Evolutionary conservation across 805 yeast species (phyloP), one percentile per base, ranked within the genome.

Genomic region (Novakomyces olei): DNA sequence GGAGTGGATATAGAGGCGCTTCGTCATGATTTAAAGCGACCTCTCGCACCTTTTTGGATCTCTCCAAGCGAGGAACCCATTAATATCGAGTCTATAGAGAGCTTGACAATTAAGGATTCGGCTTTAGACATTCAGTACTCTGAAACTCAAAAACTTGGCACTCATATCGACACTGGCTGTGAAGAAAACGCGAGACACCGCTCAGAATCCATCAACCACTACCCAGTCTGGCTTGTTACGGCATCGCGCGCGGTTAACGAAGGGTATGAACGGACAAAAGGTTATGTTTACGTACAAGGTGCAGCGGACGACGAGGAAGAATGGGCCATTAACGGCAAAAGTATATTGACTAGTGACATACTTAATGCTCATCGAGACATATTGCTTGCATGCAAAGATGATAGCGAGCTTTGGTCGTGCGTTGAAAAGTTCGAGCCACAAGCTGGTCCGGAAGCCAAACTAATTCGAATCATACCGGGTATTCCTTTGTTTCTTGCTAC

Each of bases 271-370:
- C 53, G 53, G 30, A 42, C 60, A 30, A 37, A 48, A 5, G 72
- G 69, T 0, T 72, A 53, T 40, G 51, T 61, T 0, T 81, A 81
- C 45, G 76, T 80, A 1, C 94, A 80, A 50, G 95, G 95, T 1
- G 88, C 93, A 0, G 94, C 88, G 0, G 95, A 81, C 49, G 94
- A 83, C 44, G 92, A 81, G 47, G 95, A 81, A 44, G 55, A 72
- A 7, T 81, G 94, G 95, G 64, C 73, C n/a, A n/a, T n/a, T n/a
- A n/a, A n/a, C n/a, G n/a, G n/a, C n/a, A n/a, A n/a, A n/a, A n/a
- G n/a, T n/a, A n/a, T n/a, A n/a, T n/a, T n/a, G n/a, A n/a, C n/a
- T n/a, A n/a, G n/a, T 0, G 12, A 14, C 19, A 10, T n/a, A 8
- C 17, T 28, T 9, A 3, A 10, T 28, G 14, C 19, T 3, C 3